Evolutionary conservation across 805 yeast species (phyloP), one percentile per base, ranked within the genome.

Genomic region (Saccharomyces mikatae): DNA sequence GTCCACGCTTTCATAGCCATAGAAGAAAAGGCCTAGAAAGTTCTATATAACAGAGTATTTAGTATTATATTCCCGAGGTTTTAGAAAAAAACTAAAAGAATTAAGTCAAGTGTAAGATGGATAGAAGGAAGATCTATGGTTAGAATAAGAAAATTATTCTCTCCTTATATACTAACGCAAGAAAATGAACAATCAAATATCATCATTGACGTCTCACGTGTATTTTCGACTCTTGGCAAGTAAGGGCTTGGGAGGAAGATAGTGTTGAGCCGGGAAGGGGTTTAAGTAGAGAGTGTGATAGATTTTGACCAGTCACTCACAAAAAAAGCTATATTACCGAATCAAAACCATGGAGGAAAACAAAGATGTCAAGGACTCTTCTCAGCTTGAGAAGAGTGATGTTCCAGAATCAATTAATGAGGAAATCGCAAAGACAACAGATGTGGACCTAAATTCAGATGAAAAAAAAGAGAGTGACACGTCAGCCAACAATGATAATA

Each of bases 1-100:
- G 81, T 77, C 80, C 80, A 73, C 80, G 68, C 80, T 68, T 60
- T 64, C 62, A 62, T 55, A 54, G 60, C 63, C 66, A 66, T 63
- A 48, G 66, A 61, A 56, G 53, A 55, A 63, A 52, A 55, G 60
- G 62, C 66, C 61, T 50, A 70, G 65, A 60, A 71, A 71, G 77
- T 68, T 74, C 77, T 74, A 71, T 69, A 70, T 67, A 68, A 62
- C 54, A 74, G 61, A 44, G 56, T 57, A 51, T 52, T 41, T 46
- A 46, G 48, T 50, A 49, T 57, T 52, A 58, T 58, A 62, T 54
- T 62, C 61, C 61, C 66, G 64, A 60, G 63, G 65, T 62, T 64
- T 64, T 62, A 52, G 68, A 62, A 60, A 51, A 47, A 54, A 55
- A 60, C 57, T 56, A 41, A 52, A 2, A 8, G n/a, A n/a, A n/a